phyloP scores from a whole-genome alignment of 208 protist genomes.

The Polymyxa betae region DNA sequence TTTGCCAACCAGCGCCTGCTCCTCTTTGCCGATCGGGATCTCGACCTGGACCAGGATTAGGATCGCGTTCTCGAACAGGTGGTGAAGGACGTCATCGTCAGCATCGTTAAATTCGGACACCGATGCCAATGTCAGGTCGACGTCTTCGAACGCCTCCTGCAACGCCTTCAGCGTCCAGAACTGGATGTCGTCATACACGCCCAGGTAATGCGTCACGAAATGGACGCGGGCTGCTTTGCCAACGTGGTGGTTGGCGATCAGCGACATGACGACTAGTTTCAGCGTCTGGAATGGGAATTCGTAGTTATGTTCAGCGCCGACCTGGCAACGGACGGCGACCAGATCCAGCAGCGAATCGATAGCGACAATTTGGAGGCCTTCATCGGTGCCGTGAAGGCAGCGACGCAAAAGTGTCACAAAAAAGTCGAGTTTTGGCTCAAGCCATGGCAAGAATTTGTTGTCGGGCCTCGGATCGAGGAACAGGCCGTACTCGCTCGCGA shows the following conservation, averaged over 20 bases:
- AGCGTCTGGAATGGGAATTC: not conserved
- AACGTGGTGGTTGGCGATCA: not conserved
- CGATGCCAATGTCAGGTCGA: not conserved
- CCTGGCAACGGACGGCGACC: not conserved
- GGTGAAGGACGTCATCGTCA: not conserved
- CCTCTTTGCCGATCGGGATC: not conserved
- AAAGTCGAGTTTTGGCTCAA: slow-evolving; percentile 9
- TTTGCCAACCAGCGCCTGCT: not conserved
- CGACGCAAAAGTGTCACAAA: not conserved
- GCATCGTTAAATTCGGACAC: not conserved
- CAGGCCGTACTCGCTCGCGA: not conserved
- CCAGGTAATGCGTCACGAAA: slow-evolving; percentile 7
- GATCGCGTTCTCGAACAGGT: not conserved
- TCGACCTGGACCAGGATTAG: not conserved
- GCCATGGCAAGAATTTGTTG: not conserved
- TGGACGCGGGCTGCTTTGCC: not conserved
- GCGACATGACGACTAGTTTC: not conserved
- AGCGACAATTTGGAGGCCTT: slow-evolving; percentile 3
- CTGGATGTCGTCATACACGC: slow-evolving; percentile 43
- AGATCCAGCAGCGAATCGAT: not conserved
- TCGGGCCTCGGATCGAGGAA: not conserved
- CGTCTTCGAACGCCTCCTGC: not conserved
- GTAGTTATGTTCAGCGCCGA: not conserved
- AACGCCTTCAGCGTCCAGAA: slow-evolving; percentile 2
- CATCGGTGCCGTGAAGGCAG: not conserved